Evolutionary conservation across 2,329 filamentous ascomycete species (phyloP).

Genomic region (Macroventuria anomochaeta): DNA sequence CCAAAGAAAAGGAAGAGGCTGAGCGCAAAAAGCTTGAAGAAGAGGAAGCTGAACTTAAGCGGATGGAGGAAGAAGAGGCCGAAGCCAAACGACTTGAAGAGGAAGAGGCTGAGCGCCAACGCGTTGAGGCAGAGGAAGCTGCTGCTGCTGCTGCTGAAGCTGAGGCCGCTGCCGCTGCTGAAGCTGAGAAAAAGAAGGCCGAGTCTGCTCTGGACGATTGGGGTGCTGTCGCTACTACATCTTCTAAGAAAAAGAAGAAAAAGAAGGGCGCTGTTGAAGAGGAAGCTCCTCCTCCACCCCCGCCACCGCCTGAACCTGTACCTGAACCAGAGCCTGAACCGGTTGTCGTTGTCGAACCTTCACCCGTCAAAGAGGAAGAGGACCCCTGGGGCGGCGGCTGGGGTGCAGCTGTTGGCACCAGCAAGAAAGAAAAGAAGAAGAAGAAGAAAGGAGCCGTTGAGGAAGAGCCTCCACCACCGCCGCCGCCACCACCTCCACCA

Average conservation of each 20-base stretch:
- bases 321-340: slow-evolving; percentile 46
- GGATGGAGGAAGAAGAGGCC: slow-evolving; percentile 33
- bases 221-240: slow-evolving; percentile 27
- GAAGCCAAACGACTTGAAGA: slow-evolving; percentile 24
- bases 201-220: slow-evolving; percentile 46
- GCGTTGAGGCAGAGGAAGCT: slow-evolving; percentile 33
- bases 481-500: slow-evolving; percentile 27
- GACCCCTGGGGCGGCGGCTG: slow-evolving; percentile 37
- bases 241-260: slow-evolving; percentile 48
- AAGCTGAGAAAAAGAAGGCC: slow-evolving; percentile 38
- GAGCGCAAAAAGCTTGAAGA: slow-evolving; percentile 28
- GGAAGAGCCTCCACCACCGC: slow-evolving; percentile 26
- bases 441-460: slow-evolving; percentile 42
- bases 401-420: slow-evolving; percentile 1
- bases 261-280: slow-evolving; percentile 30
- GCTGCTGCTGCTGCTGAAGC: slow-evolving; percentile 24
- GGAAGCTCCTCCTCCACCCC: slow-evolving; percentile 24
- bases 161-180: slow-evolving; percentile 25
- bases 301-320: slow-evolving; percentile 41
- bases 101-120: slow-evolving; percentile 33
- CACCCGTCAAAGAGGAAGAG: slow-evolving; percentile 42
- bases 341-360: slow-evolving; percentile 35
- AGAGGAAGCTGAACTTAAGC: slow-evolving; percentile 28
- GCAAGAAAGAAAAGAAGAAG: slow-evolving; percentile 17
- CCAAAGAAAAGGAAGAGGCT: slow-evolving; percentile 30